Base-by-base conservation (phyloP, 306 rosid genomes). In the Gastrolobium villosum region DNA sequence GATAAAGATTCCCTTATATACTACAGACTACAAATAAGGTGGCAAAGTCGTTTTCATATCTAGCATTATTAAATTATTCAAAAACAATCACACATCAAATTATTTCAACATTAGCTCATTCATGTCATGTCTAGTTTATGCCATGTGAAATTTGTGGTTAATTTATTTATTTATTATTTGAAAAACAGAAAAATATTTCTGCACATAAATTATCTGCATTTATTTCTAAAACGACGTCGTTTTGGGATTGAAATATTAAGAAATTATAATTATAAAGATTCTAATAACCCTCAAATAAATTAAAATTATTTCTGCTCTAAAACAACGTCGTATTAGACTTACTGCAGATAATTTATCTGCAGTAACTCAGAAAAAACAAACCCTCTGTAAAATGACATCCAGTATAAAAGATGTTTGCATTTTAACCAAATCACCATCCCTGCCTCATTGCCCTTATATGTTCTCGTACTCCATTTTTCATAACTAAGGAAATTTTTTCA, bases 1-100 rank as follows among this genome's bases (percentile, higher is more conserved):
- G 8, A 35, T 50, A 20, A 66, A 31, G 32, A 43, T 40, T 56
- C 28, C 10, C 56, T 4, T 26, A 65, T 13, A 50, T 64, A 20
- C 26, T 53, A 75, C 41, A 49, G 4, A 26, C 32, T 26, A 50
- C 11, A 63, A 75, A 73, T 73, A n/a, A 20, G 35, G 45, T 4
- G 35, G 20, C 26, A 4, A 2, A 52, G 14, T 64, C 50, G 1
- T 4, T 20, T 35, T 39, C 35, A n/a, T 10, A 4, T 39, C 40
- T 4, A 30, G 28, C 40, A 57, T 57, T 57, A 30, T 57, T 57
- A 10, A 34, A 59, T 10, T 59, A 5, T 32, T 57, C 5, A 57
- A 31, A 59, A 10, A 34, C 9, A 10, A 59, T 11, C 40, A 32
- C 11, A 2, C 7, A 32, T 32, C 39, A 59, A 10, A 10, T 11